A percentile compares a stretch with the other conserved stretches of the same genome.
These are phyloP conservation scores for Fibroporia radiculosa DNA, from an alignment of 768 basidiomycete species.

Conservation along the genomic window DNA sequence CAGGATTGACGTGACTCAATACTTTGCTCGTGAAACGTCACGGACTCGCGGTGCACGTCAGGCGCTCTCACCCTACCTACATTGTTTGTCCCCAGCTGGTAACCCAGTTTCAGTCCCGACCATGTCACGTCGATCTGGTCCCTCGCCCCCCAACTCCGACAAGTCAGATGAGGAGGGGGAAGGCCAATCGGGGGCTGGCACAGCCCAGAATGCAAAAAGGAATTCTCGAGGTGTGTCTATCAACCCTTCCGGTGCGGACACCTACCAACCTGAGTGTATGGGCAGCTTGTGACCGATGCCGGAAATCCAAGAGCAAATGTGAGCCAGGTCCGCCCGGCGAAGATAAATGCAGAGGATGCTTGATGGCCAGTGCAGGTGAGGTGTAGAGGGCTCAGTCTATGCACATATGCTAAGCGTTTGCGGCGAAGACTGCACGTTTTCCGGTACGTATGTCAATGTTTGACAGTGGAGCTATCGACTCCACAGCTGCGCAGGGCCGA, in stretches of 20 bases:
- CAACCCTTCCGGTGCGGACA: not conserved
- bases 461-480: slow-evolving; percentile 33
- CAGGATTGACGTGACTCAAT: too few species aligned
- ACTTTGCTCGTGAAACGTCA: too few species aligned
- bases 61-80: too few species aligned
- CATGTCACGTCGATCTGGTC: not conserved
- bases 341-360: slow-evolving; percentile 51
- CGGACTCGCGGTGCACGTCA: too few species aligned
- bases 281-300: slow-evolving; percentile 81
- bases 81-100: too few species aligned
- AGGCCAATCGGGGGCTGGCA: not conserved
- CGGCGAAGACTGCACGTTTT: slow-evolving; percentile 36
- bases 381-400: too few species aligned
- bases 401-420: slow-evolving; percentile 7
- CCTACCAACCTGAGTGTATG: not conserved
- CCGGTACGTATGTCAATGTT: slow-evolving; percentile 43
- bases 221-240: not conserved
- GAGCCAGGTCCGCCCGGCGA: slow-evolving; percentile 56
- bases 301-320: slow-evolving; percentile 85
- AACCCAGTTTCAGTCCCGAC: not conserved
- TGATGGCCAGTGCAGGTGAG: slow-evolving; percentile 34
- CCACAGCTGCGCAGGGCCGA: slow-evolving; percentile 42
- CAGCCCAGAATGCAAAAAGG: not conserved
- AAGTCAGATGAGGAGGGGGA: slow-evolving; percentile 1
- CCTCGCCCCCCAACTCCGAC: not conserved